These are phyloP conservation scores for Quercus gilva DNA, from an alignment of 306 rosid species.

Conservation along the genomic window DNA sequence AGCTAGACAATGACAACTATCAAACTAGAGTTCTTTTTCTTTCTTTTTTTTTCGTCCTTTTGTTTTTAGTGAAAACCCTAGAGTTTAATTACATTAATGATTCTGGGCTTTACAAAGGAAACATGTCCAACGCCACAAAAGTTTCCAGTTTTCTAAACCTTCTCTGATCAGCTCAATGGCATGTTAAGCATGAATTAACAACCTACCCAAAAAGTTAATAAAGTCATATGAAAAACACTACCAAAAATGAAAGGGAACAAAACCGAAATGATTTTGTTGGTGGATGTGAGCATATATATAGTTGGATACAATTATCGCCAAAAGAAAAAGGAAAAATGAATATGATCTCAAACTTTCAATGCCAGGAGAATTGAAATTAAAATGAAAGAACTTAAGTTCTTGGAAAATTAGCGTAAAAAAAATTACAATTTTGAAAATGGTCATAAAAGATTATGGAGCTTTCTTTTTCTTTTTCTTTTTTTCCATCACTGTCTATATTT, in stretches of 20 bases:
- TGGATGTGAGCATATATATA: not conserved
- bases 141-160: not conserved
- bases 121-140: not conserved
- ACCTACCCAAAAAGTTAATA: slow-evolving; percentile 11
- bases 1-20: too few species aligned
- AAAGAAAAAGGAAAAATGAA: not conserved
- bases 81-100: not conserved
- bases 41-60: too few species aligned
- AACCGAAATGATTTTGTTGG: not conserved
- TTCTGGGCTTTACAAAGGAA: not conserved
- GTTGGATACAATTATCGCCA: not conserved
- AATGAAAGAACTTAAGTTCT: too few species aligned
- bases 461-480: too few species aligned
- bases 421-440: too few species aligned
- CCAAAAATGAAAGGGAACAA: not conserved
- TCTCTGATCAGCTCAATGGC: not conserved
- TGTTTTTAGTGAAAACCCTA: too few species aligned
- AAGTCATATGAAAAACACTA: not conserved
- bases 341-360: too few species aligned
- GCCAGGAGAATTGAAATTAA: too few species aligned
- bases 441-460: too few species aligned
- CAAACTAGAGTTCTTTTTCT: too few species aligned
- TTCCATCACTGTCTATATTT: too few species aligned
- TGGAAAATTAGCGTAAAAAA: too few species aligned
- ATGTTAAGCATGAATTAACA: slow-evolving; percentile 21